Evolutionary conservation across 2,329 filamentous ascomycete genomes (phyloP), one percentile per base, ranked within the genome.

Genomic region (Phaeosphaeriaceae sp.): DNA sequence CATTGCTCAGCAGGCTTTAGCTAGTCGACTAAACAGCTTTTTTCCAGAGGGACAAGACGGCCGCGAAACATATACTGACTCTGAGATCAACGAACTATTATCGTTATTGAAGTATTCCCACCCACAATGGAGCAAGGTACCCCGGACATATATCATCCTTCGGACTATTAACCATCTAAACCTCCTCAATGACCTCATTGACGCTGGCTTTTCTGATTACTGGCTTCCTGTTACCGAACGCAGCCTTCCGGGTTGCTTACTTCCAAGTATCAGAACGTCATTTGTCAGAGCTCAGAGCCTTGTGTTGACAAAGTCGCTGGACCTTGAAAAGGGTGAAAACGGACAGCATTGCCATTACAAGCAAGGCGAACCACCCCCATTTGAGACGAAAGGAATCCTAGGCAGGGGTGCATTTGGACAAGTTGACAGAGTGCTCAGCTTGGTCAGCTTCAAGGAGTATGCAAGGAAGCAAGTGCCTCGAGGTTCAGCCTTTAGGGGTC

Each of bases 111-210:
- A 37, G 9, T 20, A 50, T 6, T 23, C 21, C 12, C 39, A 50
- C 17, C 36, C 11, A 11, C 23, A 32, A 43, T 62, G 58, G 60
- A 54, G 52, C 34, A 48, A 55, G 21, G 45, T 58, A 2, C 67
- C 67, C 5, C 51, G 64, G 36, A 56, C 60, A 34, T 71, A 68
- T 46, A 58, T 56, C 17, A 54, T 68, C 15, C 56, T 71, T 23
- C 60, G 63, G 9, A 54, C 40, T 20, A 66, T 71, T 18, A 46
- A 50, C 32, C 40, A 46, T 18, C 37, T 67, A 8, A 26, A 64
- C n/a, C 13, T 63, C 13, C 48, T 70, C 6, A 56, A 67, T 17
- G 39, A 38, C 6, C 48, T 71, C 34, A 41, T 69, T 17, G 56
- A 58, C 3, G 20, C 48, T 15, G 63, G 58, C 11, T 56, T 66